phyloP scores from a whole-genome alignment of 352 stramenopile genomes.

The Blastocystis sp. region DNA sequence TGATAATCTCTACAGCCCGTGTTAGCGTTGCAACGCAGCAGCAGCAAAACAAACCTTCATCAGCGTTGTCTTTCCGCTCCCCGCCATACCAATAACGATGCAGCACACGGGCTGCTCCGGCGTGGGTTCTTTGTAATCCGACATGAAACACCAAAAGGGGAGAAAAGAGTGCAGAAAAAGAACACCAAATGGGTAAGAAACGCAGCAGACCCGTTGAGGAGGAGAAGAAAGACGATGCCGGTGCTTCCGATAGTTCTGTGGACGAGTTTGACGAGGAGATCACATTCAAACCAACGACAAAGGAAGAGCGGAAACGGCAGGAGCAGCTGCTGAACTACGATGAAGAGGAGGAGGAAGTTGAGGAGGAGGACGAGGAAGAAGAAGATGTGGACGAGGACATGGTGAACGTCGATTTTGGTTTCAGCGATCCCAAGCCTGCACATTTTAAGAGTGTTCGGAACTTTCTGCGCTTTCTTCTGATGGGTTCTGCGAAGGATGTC shows the following conservation, averaged over 20 bases:
- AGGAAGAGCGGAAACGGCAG: constrained; percentile 41
- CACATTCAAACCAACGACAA: constrained; percentile 19
- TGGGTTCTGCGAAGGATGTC: constrained; percentile 51
- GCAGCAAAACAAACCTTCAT: constrained; percentile 80
- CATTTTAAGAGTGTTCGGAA: constrained; percentile 67
- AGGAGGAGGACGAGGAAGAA: not conserved
- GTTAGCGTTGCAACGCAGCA: constrained; percentile 67
- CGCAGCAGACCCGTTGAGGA: not conserved
- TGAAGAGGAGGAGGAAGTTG: not conserved
- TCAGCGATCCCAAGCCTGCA: constrained; percentile 53
- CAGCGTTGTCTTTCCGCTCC: constrained; percentile 91
- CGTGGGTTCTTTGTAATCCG: constrained; percentile 25
- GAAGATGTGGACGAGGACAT: constrained; percentile 49
- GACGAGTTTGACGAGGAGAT: constrained; percentile 19
- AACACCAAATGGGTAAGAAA: constrained; percentile 6
- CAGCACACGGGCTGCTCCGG: constrained; percentile 73
- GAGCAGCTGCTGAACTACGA: not conserved
- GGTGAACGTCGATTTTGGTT: constrained; percentile 68
- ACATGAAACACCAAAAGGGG: not conserved
- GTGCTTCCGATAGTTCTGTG: not conserved
- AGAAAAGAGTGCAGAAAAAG: not conserved
- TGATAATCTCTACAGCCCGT: constrained; percentile 33
- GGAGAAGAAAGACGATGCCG: not conserved
- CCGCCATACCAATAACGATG: constrained; percentile 91
- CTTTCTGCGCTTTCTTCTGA: constrained; percentile 35